Evolutionary conservation across 768 basidiomycete genomes (phyloP).

Genomic region (Ramaria sp.): DNA sequence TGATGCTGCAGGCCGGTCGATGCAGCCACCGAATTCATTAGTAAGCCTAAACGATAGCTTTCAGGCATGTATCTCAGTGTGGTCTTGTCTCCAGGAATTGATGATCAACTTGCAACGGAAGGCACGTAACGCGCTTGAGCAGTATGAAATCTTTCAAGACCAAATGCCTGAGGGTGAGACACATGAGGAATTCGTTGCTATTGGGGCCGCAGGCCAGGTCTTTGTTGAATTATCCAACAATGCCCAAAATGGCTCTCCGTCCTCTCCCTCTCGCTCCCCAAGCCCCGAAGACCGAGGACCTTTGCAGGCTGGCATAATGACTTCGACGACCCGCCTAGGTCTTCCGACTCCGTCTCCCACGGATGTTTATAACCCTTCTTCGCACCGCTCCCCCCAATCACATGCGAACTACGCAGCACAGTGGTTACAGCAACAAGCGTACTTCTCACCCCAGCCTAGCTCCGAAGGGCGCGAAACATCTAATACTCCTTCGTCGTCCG

Average conservation of each 20-base stretch:
- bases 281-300: not conserved
- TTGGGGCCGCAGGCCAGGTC: slow-evolving; percentile 1
- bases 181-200: not conserved
- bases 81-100: slow-evolving; percentile 1
- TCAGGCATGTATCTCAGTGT: not conserved
- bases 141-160: not conserved
- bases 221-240: not conserved
- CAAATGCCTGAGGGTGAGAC: not conserved
- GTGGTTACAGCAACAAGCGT: slow-evolving; percentile 8
- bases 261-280: not conserved
- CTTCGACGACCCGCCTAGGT: not conserved
- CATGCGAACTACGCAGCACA: slow-evolving; percentile 1
- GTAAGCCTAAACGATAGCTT: not conserved
- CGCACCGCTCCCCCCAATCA: not conserved
- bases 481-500: not conserved
- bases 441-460: not conserved
- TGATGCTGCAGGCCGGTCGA: not conserved
- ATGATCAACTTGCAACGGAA: slow-evolving; percentile 5
- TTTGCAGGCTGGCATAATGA: not conserved
- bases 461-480: not conserved
- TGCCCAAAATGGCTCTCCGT: not conserved
- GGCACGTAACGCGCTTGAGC: not conserved
- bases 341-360: not conserved
- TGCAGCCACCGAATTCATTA: slow-evolving; percentile 4
- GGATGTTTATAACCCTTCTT: not conserved